These are phyloP conservation scores for Russula emetica DNA, from an alignment of 768 basidiomycete genomes.

Conservation along the genomic window DNA sequence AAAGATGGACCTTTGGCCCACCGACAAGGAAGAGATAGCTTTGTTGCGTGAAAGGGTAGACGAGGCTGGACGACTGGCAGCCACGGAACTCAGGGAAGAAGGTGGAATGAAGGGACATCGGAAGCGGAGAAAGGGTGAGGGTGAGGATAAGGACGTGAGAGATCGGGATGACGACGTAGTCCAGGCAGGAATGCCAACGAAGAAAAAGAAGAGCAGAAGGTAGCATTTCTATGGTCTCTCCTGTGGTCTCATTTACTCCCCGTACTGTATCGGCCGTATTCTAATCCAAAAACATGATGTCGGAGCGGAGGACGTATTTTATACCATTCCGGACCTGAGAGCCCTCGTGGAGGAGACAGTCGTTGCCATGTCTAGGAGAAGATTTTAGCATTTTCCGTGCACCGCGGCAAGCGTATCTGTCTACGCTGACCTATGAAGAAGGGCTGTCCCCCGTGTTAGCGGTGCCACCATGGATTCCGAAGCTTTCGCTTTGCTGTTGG, in stretches of 20 bases:
- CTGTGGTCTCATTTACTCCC: background rate
- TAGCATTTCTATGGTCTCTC: conserved; percentile 27
- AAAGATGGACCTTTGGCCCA: conserved; percentile 85
- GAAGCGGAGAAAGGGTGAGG: conserved; percentile 47
- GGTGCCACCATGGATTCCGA: conserved; percentile 49
- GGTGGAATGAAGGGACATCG: conserved; percentile 46
- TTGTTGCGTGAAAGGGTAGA: conserved; percentile 84
- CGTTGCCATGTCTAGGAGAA: conserved; percentile 56
- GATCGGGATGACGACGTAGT: conserved; percentile 92
- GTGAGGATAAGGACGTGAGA: conserved; percentile 60
- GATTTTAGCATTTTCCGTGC: background rate
- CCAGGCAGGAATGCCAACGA: conserved; percentile 80
- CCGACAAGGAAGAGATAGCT: conserved; percentile 84
- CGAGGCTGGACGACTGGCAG: conserved; percentile 74
- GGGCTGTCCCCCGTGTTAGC: conserved; percentile 56
- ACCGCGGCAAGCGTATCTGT: background rate
- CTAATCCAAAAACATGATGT: conserved; percentile 60
- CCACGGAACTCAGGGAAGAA: conserved; percentile 77
- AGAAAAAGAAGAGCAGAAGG: conserved; percentile 53
- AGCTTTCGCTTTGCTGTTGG: conserved; percentile 47
- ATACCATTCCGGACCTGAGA: conserved; percentile 54
- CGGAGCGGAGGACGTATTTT: conserved; percentile 72
- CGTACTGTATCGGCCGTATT: background rate
- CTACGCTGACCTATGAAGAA: conserved; percentile 55
- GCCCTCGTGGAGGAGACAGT: conserved; percentile 71